Conservation (phyloP, 169 alveolate genomes). For the Toxoplasma gondii region DNA sequence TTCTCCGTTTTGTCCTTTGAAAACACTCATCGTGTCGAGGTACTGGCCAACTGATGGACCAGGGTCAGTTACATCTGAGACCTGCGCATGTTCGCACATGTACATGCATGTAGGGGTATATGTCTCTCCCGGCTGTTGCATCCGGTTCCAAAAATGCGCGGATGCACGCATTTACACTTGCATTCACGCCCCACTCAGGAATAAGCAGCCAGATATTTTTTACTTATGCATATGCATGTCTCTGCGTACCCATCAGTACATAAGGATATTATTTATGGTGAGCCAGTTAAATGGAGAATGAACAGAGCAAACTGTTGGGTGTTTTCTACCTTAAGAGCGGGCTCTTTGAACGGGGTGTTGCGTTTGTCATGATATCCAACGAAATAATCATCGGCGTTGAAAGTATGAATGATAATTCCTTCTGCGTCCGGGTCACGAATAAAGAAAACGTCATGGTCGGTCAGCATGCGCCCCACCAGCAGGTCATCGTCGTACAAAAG, state of each 20-base stretch:
- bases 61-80: slow-evolving; percentile 41
- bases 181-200: neutral
- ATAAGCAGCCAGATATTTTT: neutral
- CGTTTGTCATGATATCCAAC: slow-evolving; percentile 31
- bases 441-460: slow-evolving; percentile 57
- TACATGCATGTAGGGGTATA: too few species aligned
- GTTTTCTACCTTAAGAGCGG: slow-evolving; percentile 7
- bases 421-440: slow-evolving; percentile 17
- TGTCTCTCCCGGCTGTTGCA: too few species aligned
- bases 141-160: too few species aligned
- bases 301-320: neutral
- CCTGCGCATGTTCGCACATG: neutral
- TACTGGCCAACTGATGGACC: slow-evolving; percentile 48
- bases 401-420: slow-evolving; percentile 29
- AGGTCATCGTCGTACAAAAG: slow-evolving; percentile 60
- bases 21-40: neutral
- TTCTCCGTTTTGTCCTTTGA: neutral
- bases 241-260: too few species aligned
- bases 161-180: neutral
- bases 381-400: slow-evolving; percentile 61
- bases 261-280: too few species aligned
- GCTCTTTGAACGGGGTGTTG: slow-evolving; percentile 46
- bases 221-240: too few species aligned
- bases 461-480: slow-evolving; percentile 49
- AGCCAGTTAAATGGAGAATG: too few species aligned